These are phyloP conservation scores for Paramecium pentaurelia DNA, from an alignment of 73 alveolate species.

Conservation along the genomic window DNA sequence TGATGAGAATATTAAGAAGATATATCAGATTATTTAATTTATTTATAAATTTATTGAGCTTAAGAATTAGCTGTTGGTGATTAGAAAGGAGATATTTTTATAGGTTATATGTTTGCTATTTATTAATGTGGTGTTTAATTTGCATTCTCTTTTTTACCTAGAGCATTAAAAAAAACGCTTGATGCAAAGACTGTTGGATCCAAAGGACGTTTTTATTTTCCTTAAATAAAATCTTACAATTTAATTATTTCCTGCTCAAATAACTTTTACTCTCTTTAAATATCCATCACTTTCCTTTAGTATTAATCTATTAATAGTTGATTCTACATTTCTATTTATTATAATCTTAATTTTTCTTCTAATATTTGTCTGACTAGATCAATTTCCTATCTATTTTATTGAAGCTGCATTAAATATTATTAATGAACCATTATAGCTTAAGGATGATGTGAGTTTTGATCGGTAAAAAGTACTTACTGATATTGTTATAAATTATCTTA, in stretches of 20 bases:
- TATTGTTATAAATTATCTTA: neutral
- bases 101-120: neutral
- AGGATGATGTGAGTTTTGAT: neutral
- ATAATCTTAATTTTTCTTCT: conserved; percentile 31
- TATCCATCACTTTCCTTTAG: conserved; percentile 12
- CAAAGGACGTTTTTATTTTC: conserved; percentile 12
- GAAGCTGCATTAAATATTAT: neutral
- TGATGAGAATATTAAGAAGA: neutral
- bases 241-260: conserved; percentile 4
- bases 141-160: neutral
- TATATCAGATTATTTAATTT: neutral
- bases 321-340: conserved; percentile 41
- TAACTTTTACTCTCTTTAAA: conserved; percentile 8
- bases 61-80: neutral
- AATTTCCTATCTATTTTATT: conserved; percentile 27
- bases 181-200: conserved; percentile 41
- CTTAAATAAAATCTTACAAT: conserved; percentile 25
- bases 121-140: neutral
- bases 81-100: neutral
- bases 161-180: neutral
- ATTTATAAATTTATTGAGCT: neutral
- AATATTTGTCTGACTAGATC: conserved; percentile 10
- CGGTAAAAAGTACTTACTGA: neutral
- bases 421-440: conserved; percentile 32
- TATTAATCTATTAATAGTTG: conserved; percentile 1